Evolutionary conservation across 2,329 filamentous ascomycete species (phyloP), one percentile per base, ranked within the genome.

Genomic region (Ascosphaera aggregata): DNA sequence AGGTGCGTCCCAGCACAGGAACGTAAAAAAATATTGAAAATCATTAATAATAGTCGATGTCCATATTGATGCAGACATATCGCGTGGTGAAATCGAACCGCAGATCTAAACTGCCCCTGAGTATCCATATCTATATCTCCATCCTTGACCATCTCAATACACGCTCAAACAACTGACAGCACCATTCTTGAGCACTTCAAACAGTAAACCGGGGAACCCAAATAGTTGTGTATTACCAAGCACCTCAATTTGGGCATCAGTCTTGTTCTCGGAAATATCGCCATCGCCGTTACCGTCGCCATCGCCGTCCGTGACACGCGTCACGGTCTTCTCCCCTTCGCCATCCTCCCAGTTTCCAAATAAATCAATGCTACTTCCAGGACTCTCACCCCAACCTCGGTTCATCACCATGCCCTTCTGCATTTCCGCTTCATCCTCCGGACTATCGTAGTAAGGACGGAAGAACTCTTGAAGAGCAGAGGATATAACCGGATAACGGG

Each of bases 141-240:
- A n/a, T 7, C 22, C 22, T 27, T 27, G 11, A 27, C 22, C n/a
- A n/a, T n/a, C 11, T 69, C 54, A 93, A 61, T 85, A 93, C 18
- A 93, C 74, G 8, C 86, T 95, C 54, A 95, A 64, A 18, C 80
- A 79, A 56, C 82, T 91, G 18, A 98, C 80, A 43, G 73, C 76
- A 3, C 80, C 84, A 52, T 92, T 94, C 71, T 80, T 85, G 55
- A 95, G 59, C 19, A 98, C 86, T 59, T 98, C 89, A 60, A 98
- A 95, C 36, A 94, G 73, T 56, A 95, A 61, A 0, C 89, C 86
- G 0, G 89, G 86, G 51, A 94, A 94, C 1, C 86, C 85, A 60
- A 82, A 95, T 19, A 98, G 59, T 44, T 85, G 86, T 13, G 85
- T 93, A 41, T 76, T 78, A 16, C 71, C 72, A 43, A 76, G 55